Conservation (phyloP, 805 yeast genomes). For the Wickerhamomyces chaumierensis region DNA sequence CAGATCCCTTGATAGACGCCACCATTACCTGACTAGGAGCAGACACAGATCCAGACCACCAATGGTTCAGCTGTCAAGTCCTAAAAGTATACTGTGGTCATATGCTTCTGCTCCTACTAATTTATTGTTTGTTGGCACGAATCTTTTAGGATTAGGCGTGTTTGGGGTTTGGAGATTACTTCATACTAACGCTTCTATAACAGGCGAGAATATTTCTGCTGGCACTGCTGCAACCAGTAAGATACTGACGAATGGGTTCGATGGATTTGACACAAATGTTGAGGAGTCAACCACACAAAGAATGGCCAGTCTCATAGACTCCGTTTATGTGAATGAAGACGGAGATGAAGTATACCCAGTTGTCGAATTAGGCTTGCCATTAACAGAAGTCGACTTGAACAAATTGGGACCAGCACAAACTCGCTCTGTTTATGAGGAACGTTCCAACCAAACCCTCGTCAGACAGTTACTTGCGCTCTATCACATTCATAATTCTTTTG, state of each 20-base stretch:
- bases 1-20: no score
- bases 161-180: constrained; percentile 22
- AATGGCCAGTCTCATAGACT: neutral
- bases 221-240: no score
- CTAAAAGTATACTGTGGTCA: constrained; percentile 21
- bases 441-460: neutral
- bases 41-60: no score
- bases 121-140: constrained; percentile 25
- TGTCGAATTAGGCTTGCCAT: neutral
- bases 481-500: neutral
- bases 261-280: neutral
- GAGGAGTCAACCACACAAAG: neutral
- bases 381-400: neutral
- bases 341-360: neutral
- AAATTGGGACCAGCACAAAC: neutral
- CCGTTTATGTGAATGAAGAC: neutral
- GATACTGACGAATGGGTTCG: neutral
- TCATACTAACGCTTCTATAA: constrained; percentile 9
- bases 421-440: neutral
- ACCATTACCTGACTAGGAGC: no score
- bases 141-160: constrained; percentile 23
- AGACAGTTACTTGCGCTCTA: neutral
- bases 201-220: neutral
- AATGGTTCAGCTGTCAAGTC: no score
- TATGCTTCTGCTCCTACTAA: constrained; percentile 29